These are phyloP conservation scores for Geotrichum carabidarum DNA, from an alignment of 1,139 yeast species.

Conservation along the genomic window DNA sequence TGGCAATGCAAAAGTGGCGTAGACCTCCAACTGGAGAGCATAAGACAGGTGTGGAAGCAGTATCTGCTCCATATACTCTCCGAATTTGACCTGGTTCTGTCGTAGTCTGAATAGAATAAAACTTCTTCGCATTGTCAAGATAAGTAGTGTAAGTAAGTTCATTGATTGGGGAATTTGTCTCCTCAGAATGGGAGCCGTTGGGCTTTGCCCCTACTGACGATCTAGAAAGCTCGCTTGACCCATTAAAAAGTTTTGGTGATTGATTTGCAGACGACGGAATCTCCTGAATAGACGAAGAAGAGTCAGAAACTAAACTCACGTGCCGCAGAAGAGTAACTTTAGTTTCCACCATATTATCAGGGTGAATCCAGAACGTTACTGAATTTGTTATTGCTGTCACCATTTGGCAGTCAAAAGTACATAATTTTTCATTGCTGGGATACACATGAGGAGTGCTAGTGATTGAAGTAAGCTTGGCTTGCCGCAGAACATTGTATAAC, in stretches of 20 bases:
- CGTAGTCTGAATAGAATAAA: conserved; percentile 23
- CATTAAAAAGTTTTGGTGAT: conserved; percentile 4
- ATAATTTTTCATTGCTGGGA: conserved; percentile 23
- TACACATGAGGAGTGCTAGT: conserved; percentile 20
- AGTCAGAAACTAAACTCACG: conserved; percentile 30
- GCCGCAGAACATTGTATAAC: conserved; percentile 49
- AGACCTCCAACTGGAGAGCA: conserved; percentile 51
- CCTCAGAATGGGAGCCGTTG: not conserved
- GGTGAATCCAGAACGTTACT: conserved; percentile 41
- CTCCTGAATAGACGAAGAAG: conserved; percentile 19
- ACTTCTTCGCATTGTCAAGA: conserved; percentile 36
- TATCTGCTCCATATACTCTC: conserved; percentile 25
- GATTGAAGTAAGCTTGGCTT: conserved; percentile 23
- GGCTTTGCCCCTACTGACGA: conserved; percentile 9
- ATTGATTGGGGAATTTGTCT: not conserved
- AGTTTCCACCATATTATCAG: conserved; percentile 39
- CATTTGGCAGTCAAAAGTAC: conserved; percentile 40
- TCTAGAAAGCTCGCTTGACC: conserved; percentile 2
- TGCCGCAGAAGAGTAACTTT: conserved; percentile 37
- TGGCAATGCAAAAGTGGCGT: conserved; percentile 43
- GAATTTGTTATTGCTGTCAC: conserved; percentile 31
- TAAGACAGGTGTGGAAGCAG: conserved; percentile 29
- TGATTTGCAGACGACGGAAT: conserved; percentile 5
- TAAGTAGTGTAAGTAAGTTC: conserved; percentile 28
- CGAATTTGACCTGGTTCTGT: conserved; percentile 41